Base-by-base conservation (phyloP, 345 rosid species). In the Durio zibethinus region DNA sequence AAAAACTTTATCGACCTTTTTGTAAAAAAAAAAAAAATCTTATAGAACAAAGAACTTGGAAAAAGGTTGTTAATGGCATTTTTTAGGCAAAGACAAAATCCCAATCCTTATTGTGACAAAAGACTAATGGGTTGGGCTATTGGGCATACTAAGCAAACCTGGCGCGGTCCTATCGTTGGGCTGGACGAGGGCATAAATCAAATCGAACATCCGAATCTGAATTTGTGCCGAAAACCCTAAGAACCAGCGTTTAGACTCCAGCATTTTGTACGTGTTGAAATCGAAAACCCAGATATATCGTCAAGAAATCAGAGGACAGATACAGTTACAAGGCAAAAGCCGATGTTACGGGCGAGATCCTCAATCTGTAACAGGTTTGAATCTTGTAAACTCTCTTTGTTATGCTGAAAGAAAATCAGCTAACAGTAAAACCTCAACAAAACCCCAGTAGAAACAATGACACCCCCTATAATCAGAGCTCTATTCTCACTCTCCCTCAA, bases 401-500 rank as follows among this genome's bases (percentile, higher is more conserved):
- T 48, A 0, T 48, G 57, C 4, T 31, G 9, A 20, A 48, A 33
- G 45, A 42, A 50, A 9, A 31, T 2, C 10, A 20, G 25, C 47
- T 29, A 4, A 53, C 42, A 2, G 18, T 75, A 47, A 31, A 47
- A 21, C 60, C 61, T 75, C 25, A 3, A 9, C 21, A 35, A 21
- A 57, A 4, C 67, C 68, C 54, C 45, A 1, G 10, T 3, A 15
- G 7, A 25, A 35, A 72, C 16, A 27, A 80, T 83, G 83, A 21
- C 40, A 4, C 75, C 62, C 7, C 71, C 21, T 12, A 33, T 78
- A 35, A 45, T 56, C 21, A 80, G 52, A 75, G 62, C 77, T 56
- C 77, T 80, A 11, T 10, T 70, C 45, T 71, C 83, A 56, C 45
- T 64, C 20, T 78, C 67, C 10, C 80, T 63, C 15, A 47, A 77